Evolutionary conservation across 495 filamentous ascomycete species (phyloP).

Genomic region (Massariosphaeria phaeospora): DNA sequence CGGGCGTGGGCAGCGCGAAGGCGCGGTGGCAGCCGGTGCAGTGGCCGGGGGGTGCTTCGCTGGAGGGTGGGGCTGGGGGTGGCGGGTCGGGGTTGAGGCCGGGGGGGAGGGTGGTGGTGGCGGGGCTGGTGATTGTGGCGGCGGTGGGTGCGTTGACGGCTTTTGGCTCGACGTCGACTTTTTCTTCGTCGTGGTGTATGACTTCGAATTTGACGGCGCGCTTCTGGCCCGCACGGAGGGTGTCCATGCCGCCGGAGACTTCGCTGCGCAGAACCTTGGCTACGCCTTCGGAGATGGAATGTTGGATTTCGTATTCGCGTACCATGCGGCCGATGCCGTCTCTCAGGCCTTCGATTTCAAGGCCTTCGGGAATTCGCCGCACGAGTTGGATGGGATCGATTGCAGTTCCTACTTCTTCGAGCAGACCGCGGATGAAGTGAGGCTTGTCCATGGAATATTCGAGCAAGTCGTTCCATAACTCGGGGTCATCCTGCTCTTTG

Average conservation of each 20-base stretch:
- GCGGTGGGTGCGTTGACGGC: constrained; percentile 20
- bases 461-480: constrained; percentile 91
- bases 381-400: constrained; percentile 89
- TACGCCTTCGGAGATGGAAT: constrained; percentile 82
- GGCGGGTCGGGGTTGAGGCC: constrained; percentile 26
- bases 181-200: constrained; percentile 36
- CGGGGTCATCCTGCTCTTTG: constrained; percentile 82
- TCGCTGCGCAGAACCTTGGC: constrained; percentile 81
- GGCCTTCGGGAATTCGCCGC: constrained; percentile 79
- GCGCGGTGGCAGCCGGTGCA: constrained; percentile 33
- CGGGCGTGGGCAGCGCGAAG: constrained; percentile 19
- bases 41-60: constrained; percentile 39
- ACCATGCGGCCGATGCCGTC: constrained; percentile 82
- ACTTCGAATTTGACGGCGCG: constrained; percentile 88
- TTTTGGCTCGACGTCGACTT: constrained; percentile 18
- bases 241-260: constrained; percentile 75
- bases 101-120: constrained; percentile 34
- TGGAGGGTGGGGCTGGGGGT: constrained; percentile 32
- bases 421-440: constrained; percentile 81
- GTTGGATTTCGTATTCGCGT: constrained; percentile 88
- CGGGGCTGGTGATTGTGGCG: constrained; percentile 13
- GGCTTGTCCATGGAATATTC: constrained; percentile 96
- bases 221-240: constrained; percentile 66
- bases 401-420: constrained; percentile 88
- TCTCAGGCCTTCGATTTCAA: constrained; percentile 83